phyloP scores from a whole-genome alignment of 1,284 basidiomycete genomes.

The Leccinum subspadiceum region DNA sequence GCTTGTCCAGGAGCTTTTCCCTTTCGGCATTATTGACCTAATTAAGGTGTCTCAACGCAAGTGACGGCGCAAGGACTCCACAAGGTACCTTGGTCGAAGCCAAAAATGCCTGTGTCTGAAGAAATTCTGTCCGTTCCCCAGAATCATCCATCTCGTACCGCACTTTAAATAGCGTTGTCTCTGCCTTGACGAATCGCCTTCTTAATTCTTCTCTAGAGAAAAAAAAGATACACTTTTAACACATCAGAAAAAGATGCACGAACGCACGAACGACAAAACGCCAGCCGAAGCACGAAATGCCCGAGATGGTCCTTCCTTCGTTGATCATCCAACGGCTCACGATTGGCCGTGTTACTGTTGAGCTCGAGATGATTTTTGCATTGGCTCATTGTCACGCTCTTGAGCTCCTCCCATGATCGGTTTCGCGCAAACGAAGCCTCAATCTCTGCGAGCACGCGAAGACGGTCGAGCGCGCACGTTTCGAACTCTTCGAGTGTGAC shows the following conservation, averaged over 20 bases:
- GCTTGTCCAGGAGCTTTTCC: slow-evolving; percentile 45
- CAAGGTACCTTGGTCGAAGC: slow-evolving; percentile 67
- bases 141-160: slow-evolving; percentile 76
- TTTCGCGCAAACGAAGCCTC: slow-evolving; percentile 91
- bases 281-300: slow-evolving; percentile 93
- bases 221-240: neutral
- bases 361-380: slow-evolving; percentile 76
- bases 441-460: slow-evolving; percentile 92
- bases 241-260: neutral
- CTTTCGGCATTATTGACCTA: slow-evolving; percentile 69
- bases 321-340: slow-evolving; percentile 57
- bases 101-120: slow-evolving; percentile 62
- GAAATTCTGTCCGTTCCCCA: slow-evolving; percentile 68
- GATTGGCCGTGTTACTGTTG: slow-evolving; percentile 54
- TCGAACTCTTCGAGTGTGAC: slow-evolving; percentile 98
- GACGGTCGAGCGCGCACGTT: slow-evolving; percentile 83
- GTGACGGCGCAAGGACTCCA: neutral
- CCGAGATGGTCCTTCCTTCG: slow-evolving; percentile 87
- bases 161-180: slow-evolving; percentile 81
- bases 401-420: slow-evolving; percentile 75
- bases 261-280: slow-evolving; percentile 92
- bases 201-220: slow-evolving; percentile 82
- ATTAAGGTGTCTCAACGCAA: slow-evolving; percentile 5
- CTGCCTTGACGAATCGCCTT: slow-evolving; percentile 87
- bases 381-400: slow-evolving; percentile 56